Conservation (phyloP, 2,329 filamentous ascomycete species). For the Alternaria angustiovoidea region DNA sequence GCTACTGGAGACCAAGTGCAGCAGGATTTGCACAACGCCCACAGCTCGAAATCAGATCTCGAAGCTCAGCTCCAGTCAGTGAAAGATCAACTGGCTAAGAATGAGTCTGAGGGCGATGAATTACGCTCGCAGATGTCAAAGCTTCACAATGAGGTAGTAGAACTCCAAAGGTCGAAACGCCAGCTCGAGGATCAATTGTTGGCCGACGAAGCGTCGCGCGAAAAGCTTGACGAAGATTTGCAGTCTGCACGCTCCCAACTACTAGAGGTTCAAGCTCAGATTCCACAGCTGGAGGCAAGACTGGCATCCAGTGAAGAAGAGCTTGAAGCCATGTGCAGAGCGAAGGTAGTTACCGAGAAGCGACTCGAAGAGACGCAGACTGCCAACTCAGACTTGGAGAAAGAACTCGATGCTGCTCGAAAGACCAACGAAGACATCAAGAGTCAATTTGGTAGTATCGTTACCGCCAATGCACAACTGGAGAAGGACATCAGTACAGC, state of each 20-base stretch:
- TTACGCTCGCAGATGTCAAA: slow-evolving; percentile 21
- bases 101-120: slow-evolving; percentile 18
- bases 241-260: slow-evolving; percentile 26
- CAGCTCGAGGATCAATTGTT: slow-evolving; percentile 29
- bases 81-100: slow-evolving; percentile 17
- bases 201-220: slow-evolving; percentile 21
- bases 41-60: slow-evolving; percentile 9
- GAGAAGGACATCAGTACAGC: slow-evolving; percentile 27
- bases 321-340: slow-evolving; percentile 24
- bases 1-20: slow-evolving; percentile 17
- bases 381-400: slow-evolving; percentile 28
- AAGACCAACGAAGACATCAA: slow-evolving; percentile 19
- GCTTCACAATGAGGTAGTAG: slow-evolving; percentile 26
- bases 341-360: slow-evolving; percentile 23
- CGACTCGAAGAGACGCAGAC: slow-evolving; percentile 23
- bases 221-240: slow-evolving; percentile 25
- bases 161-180: slow-evolving; percentile 26
- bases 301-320: slow-evolving; percentile 28
- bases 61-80: slow-evolving; percentile 19
- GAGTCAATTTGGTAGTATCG: slow-evolving; percentile 14
- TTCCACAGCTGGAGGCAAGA: slow-evolving; percentile 14
- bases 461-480: slow-evolving; percentile 22
- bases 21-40: slow-evolving; percentile 12
- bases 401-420: slow-evolving; percentile 26
- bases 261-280: slow-evolving; percentile 17